Conservation (phyloP, 2,329 filamentous ascomycete species). For the Trichoderma pleuroti region DNA sequence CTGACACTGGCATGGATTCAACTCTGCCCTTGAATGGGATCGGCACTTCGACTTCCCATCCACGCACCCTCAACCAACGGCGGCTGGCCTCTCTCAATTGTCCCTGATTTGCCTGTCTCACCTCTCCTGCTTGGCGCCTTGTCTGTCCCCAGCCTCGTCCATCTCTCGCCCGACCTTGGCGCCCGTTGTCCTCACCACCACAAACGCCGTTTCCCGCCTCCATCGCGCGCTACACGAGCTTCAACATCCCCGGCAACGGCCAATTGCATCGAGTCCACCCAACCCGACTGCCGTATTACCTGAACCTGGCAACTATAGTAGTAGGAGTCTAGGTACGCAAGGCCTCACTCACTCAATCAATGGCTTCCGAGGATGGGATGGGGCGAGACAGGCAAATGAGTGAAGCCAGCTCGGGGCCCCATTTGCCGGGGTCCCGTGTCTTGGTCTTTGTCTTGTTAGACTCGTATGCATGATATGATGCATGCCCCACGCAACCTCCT, state of each 20-base stretch:
- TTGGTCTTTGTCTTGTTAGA: too few species aligned
- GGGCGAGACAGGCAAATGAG: neutral
- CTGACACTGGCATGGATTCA: neutral
- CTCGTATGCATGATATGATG: constrained; percentile 6
- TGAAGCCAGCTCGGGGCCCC: neutral
- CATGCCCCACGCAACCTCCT: constrained; percentile 1
- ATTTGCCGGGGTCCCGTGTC: constrained; percentile 14
- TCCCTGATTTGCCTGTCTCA: neutral
- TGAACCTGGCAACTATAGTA: neutral
- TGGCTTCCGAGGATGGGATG: neutral
- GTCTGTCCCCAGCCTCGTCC: neutral
- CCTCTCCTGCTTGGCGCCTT: neutral
- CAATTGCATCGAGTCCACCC: neutral
- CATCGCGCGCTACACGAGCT: neutral
- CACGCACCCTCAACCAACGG: neutral
- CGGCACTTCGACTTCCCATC: neutral
- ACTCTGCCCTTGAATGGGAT: neutral
- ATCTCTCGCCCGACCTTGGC: neutral
- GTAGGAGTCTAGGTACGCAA: too few species aligned
- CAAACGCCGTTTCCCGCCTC: neutral
- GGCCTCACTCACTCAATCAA: neutral
- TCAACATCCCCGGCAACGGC: neutral
- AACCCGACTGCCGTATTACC: neutral
- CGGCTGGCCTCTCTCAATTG: too few species aligned
- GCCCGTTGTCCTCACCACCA: neutral